Evolutionary conservation across 371 early-diverging fungal genomes (phyloP), one percentile per base, ranked within the genome.

Genomic region (Parasitella parasitica): DNA sequence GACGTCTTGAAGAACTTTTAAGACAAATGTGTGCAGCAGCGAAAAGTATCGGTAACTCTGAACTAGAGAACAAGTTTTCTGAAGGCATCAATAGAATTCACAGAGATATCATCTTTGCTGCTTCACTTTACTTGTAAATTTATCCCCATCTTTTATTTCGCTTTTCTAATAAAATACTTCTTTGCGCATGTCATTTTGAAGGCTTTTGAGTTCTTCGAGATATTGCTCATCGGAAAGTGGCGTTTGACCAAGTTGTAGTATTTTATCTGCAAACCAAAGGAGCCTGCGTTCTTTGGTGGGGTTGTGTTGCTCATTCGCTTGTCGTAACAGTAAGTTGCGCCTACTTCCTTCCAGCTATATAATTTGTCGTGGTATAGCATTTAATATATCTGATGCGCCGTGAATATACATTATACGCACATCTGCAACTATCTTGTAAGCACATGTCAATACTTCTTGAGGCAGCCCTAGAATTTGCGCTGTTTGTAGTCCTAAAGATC

Each of bases 81-180:
- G 91, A 95, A 66, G 97, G 80, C 69, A 97, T 97, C 62, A 87
- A 80, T 62, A 88, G 92, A 76, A 96, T 99, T 70, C 99, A 99
- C 82, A 87, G 99, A 72, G 99, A 99, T 68, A 99, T 99, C 78
- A 94, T 99, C 36, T 99, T 99, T 86, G 97, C 99, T 9, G 93
- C 93, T 26, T 95, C 95, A 16, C 85, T 99, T 64, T 99, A 98
- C 70, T 80, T 98, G 64, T 98, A 90, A 80, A 34, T 50, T 43
- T 30, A 30, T 30, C 15, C 30, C 18, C 30, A n/a, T 1, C 22
- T 12, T 15, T 30, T 50, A 16, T 50, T 50, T 50, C 28, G 9
- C 28, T 27, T 13, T 46, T 49, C 3, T 16, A 52, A 34, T 53
- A 53, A 53, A 53, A 53, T 18, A 15, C 35, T 64, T 51, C 66